Conservation (phyloP, 2,329 filamentous ascomycete species). For the Nemania diffusa region DNA sequence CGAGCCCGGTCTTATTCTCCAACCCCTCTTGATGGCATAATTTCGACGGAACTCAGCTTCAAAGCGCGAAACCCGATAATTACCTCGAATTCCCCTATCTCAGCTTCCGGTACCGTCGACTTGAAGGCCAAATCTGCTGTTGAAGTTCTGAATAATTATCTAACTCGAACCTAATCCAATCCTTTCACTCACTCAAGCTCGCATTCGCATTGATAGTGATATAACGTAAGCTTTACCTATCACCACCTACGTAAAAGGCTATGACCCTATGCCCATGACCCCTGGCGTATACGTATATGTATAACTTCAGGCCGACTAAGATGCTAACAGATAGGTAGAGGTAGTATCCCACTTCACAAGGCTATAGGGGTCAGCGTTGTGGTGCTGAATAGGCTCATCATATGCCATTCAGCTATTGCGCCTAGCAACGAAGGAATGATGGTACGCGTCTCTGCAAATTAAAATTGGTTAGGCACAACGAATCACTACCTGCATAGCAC, state of each 20-base stretch:
- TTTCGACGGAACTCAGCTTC: slow-evolving; percentile 18
- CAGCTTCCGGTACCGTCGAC: slow-evolving; percentile 21
- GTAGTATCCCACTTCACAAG: slow-evolving; percentile 42
- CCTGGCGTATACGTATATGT: not conserved
- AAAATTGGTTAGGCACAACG: slow-evolving; percentile 7
- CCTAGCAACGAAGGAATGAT: slow-evolving; percentile 46
- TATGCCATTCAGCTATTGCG: slow-evolving; percentile 48
- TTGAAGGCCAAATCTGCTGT: slow-evolving; percentile 43
- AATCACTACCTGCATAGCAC: slow-evolving; percentile 38
- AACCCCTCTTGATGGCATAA: slow-evolving; percentile 4
- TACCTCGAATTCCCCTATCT: slow-evolving; percentile 44
- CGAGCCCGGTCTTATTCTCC: not conserved
- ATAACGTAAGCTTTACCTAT: not conserved
- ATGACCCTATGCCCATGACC: not conserved
- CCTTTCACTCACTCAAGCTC: slow-evolving; percentile 36
- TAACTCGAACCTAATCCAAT: slow-evolving; percentile 38
- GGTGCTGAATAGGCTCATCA: slow-evolving; percentile 47
- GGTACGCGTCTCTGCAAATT: slow-evolving; percentile 36
- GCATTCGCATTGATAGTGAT: slow-evolving; percentile 35
- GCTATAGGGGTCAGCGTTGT: slow-evolving; percentile 49
- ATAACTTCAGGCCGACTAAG: not conserved
- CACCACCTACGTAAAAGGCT: slow-evolving; percentile 1
- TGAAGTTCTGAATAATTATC: slow-evolving; percentile 42
- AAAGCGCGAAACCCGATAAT: slow-evolving; percentile 43
- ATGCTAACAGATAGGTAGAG: slow-evolving; percentile 33